These are phyloP conservation scores for Quercus tomentella DNA, from an alignment of 331 rosid genomes.

Conservation along the genomic window DNA sequence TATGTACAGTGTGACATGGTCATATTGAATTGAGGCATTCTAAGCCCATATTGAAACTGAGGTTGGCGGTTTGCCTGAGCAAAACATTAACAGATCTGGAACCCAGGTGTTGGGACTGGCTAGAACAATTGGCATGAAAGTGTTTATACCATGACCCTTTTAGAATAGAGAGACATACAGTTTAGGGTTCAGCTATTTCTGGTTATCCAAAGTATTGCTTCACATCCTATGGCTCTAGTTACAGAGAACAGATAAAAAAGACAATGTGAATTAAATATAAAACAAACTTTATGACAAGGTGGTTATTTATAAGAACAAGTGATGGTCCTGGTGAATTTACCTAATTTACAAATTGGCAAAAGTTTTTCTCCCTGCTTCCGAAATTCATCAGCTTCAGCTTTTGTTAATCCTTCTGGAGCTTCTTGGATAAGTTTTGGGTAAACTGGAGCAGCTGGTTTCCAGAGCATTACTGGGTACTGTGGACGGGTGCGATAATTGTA, in stretches of 20 bases:
- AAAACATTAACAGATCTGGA: background rate
- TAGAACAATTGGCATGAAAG: slow-evolving; percentile 7
- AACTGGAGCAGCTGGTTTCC: slow-evolving; percentile 90
- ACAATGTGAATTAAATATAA: slow-evolving; percentile 2
- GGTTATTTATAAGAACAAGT: background rate
- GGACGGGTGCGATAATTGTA: slow-evolving; percentile 80
- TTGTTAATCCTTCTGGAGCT: slow-evolving; percentile 87
- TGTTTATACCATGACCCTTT: background rate
- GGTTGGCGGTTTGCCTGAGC: background rate
- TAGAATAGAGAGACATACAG: background rate
- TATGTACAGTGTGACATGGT: background rate
- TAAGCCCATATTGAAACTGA: background rate
- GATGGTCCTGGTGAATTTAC: slow-evolving; percentile 35
- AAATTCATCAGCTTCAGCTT: slow-evolving; percentile 67
- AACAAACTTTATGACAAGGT: background rate
- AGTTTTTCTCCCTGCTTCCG: slow-evolving; percentile 65
- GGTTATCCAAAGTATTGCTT: slow-evolving; percentile 5
- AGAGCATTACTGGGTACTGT: slow-evolving; percentile 91
- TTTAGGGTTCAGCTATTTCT: background rate
- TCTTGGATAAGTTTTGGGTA: slow-evolving; percentile 96
- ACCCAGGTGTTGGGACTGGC: background rate
- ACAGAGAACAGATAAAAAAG: slow-evolving; percentile 11
- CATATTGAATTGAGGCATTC: background rate
- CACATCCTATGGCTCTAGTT: slow-evolving; percentile 12
- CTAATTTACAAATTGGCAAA: slow-evolving; percentile 88